phyloP scores from a whole-genome alignment of 2,329 filamentous ascomycete genomes.

The Fusarium pininemorale region DNA sequence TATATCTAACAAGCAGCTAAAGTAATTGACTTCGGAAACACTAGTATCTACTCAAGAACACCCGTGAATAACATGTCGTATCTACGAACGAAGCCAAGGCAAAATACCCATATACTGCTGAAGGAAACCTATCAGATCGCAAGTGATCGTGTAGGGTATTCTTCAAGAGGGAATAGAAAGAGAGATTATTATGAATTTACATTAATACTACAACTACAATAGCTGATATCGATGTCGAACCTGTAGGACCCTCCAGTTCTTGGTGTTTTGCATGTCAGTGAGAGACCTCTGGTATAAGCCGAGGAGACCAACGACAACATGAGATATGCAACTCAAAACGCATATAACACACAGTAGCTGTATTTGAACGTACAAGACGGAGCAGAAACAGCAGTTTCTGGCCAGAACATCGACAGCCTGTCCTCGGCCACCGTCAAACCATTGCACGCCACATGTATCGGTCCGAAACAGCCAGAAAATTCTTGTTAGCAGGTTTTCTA shows the following conservation, averaged over 20 bases:
- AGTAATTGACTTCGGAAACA: background rate
- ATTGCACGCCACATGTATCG: background rate
- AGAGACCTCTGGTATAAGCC: background rate
- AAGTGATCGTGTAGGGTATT: background rate
- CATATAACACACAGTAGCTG: background rate
- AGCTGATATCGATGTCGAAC: no score
- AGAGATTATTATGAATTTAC: no score
- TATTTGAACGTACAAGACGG: background rate
- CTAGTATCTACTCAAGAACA: background rate
- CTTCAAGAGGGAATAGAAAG: background rate
- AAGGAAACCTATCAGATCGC: background rate
- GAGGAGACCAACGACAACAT: background rate
- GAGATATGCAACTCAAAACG: background rate
- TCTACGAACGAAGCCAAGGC: background rate
- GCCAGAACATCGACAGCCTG: background rate
- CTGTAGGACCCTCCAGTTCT: background rate
- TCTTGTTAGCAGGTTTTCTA: slow-evolving; percentile 1
- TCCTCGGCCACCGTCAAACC: background rate
- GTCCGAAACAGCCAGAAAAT: slow-evolving; percentile 16
- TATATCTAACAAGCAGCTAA: background rate
- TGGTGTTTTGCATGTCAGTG: background rate
- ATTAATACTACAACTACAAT: background rate
- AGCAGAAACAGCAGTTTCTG: background rate
- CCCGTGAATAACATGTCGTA: background rate
- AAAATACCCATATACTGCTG: background rate